phyloP scores from a whole-genome alignment of 192 early-diverging fungal genomes.

The Coemansia sp. region DNA sequence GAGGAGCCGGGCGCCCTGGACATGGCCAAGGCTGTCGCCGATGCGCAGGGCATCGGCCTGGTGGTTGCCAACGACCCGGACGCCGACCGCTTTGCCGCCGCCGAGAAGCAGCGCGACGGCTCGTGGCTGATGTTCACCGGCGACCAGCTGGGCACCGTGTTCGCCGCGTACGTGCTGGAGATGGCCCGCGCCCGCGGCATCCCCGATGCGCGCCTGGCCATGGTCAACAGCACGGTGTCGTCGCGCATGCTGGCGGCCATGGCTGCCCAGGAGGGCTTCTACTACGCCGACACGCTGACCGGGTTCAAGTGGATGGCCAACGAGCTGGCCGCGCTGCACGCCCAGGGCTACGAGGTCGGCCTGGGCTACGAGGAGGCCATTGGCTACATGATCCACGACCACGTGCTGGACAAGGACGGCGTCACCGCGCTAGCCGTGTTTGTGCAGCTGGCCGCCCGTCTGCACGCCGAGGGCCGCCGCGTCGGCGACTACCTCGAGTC shows the following conservation, averaged over 20 bases:
- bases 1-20: slow-evolving; percentile 87
- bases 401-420: slow-evolving; percentile 91
- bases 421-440: slow-evolving; percentile 77
- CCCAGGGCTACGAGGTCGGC: slow-evolving; percentile 61
- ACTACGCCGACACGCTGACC: slow-evolving; percentile 87
- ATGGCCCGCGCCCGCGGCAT: slow-evolving; percentile 52
- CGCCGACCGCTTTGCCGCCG: slow-evolving; percentile 87
- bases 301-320: slow-evolving; percentile 98
- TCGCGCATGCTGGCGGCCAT: slow-evolving; percentile 78
- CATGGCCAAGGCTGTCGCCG: slow-evolving; percentile 67
- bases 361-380: slow-evolving; percentile 96
- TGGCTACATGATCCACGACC: slow-evolving; percentile 74
- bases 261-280: slow-evolving; percentile 69
- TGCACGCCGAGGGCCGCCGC: slow-evolving; percentile 60
- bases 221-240: slow-evolving; percentile 84
- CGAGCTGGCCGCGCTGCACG: slow-evolving; percentile 62
- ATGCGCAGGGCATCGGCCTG: slow-evolving; percentile 51
- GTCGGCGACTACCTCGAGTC: slow-evolving; percentile 67
- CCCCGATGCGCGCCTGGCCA: slow-evolving; percentile 57
- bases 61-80: slow-evolving; percentile 95
- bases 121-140: slow-evolving; percentile 81
- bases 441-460: slow-evolving; percentile 66
- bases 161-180: slow-evolving; percentile 64
- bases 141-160: slow-evolving; percentile 84
- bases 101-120: slow-evolving; percentile 67